phyloP scores from a whole-genome alignment of 73 alveolate species.

The Diophrys sp. region DNA sequence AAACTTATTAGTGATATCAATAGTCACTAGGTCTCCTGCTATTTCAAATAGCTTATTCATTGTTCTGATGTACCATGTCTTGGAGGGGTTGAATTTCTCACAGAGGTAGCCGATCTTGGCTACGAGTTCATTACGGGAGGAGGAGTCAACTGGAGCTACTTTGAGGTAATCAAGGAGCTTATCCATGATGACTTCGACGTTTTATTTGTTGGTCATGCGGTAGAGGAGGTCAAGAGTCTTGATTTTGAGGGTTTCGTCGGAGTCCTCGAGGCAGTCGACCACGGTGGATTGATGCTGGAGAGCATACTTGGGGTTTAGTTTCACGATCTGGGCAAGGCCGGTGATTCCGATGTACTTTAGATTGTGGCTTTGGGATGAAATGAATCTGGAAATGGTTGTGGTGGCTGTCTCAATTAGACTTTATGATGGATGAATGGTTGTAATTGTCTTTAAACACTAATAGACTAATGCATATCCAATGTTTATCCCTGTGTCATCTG shows the following conservation, averaged over 20 bases:
- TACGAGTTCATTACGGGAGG: conserved; percentile 79
- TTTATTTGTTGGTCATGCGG: conserved; percentile 96
- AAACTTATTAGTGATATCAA: conserved; percentile 74
- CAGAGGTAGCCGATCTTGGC: conserved; percentile 79
- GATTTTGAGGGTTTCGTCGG: conserved; percentile 96
- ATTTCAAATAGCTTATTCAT: conserved; percentile 89
- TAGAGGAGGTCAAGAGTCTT: conserved; percentile 94
- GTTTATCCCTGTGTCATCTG: conserved; percentile 97
- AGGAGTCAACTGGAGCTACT: conserved; percentile 80
- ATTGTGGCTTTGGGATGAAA: conserved; percentile 87
- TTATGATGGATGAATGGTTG: conserved; percentile 86
- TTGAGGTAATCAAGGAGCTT: conserved; percentile 87
- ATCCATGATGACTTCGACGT: conserved; percentile 93
- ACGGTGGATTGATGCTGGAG: conserved; percentile 93
- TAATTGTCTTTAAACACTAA: conserved; percentile 94
- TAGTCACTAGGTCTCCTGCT: conserved; percentile 89
- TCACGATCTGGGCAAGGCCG: conserved; percentile 89
- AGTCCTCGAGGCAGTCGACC: conserved; percentile 98
- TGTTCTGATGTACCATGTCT: conserved; percentile 88
- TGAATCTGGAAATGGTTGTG: conserved; percentile 85
- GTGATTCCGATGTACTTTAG: conserved; percentile 94
- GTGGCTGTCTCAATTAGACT: conserved; percentile 91
- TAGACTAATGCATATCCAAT: conserved; percentile 96
- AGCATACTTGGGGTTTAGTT: conserved; percentile 89
- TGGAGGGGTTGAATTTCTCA: conserved; percentile 87